Evolutionary conservation across 441 rosid species (phyloP), one percentile per base, ranked within the genome.

Genomic region (Populus trichocarpa): DNA sequence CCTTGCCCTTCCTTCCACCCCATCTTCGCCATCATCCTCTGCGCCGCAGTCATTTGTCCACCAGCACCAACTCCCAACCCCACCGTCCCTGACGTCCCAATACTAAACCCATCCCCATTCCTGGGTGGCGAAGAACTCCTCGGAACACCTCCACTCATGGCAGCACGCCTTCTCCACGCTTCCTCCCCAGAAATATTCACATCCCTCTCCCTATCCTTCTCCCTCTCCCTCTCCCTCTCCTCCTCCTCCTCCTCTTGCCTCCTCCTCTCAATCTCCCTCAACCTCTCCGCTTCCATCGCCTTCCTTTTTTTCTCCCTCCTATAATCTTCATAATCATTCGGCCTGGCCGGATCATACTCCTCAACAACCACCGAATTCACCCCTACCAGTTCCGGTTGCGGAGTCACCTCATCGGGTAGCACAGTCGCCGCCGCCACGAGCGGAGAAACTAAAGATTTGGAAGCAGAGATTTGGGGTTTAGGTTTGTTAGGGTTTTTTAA

Each of bases 1-100:
- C 99, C 99, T 84, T 96, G 98, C 42, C 99, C 99, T 32, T 94
- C 92, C 83, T 94, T 96, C 99, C 99, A 96, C 0, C 99, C 98
- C 99, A 94, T 94, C 84, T 94, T 96, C 3, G 96, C 99, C 99
- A 96, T 94, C 98, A 96, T 96, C 87, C 94, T 91, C 86, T 96
- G 96, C 0, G 98, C 98, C 0, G 99, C 98, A 13, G 99, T 96
- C 99, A 96, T 96, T 79, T 96, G 98, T 38, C 99, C 99, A 23
- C 99, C 99, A 0, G 97, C 97, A 36, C 99, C 99, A 33, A 96
- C 88, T 33, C 99, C 99, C 77, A 96, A 81, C 2, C 99, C 99
- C 57, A 82, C 86, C 14, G 91, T 93, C 83, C 94, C 99, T 28
- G 98, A 90, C 80, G 89, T 96, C 16, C 94, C 95, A 22, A 96